Conservation (phyloP, 1,284 basidiomycete species). For the Rhodotorula sp. region DNA sequence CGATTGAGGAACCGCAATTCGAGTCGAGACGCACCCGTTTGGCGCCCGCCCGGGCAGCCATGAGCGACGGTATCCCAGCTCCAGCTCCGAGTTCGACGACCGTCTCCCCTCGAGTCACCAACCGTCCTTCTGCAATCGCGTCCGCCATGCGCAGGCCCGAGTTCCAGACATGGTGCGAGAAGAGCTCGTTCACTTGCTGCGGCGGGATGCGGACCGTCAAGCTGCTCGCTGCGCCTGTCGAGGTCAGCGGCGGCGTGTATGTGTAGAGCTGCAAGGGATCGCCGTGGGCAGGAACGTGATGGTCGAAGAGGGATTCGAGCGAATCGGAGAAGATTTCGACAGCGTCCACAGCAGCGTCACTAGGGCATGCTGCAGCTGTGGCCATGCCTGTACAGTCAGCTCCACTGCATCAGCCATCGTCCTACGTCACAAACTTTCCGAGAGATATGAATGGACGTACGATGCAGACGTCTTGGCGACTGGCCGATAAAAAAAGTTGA, state of each 20-base stretch:
- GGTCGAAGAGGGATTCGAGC: conserved; percentile 19
- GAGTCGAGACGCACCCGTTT: not conserved
- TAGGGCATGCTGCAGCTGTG: too few relatives aligned
- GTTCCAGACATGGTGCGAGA: conserved; percentile 28
- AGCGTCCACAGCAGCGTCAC: not conserved
- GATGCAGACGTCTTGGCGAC: too few relatives aligned
- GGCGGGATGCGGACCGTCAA: conserved; percentile 18
- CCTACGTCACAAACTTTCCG: too few relatives aligned
- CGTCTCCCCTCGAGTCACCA: not conserved
- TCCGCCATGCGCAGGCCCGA: conserved; percentile 8
- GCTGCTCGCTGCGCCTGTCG: not conserved
- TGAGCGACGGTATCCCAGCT: conserved; percentile 21
- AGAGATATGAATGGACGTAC: too few relatives aligned
- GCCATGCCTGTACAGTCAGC: too few relatives aligned
- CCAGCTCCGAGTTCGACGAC: conserved; percentile 29
- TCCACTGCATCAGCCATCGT: too few relatives aligned
- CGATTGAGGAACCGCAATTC: not conserved
- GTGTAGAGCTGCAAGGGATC: conserved; percentile 23
- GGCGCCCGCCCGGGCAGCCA: conserved; percentile 17
- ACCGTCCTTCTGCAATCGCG: not conserved
- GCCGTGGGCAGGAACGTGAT: conserved; percentile 25
- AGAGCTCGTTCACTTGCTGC: conserved; percentile 18
- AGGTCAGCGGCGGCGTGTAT: not conserved
- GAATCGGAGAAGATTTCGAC: conserved; percentile 20
- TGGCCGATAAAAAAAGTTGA: too few relatives aligned